These are phyloP conservation scores for Fagopyrum homotropicum DNA, from an alignment of 148 eudicot species.

Conservation along the genomic window DNA sequence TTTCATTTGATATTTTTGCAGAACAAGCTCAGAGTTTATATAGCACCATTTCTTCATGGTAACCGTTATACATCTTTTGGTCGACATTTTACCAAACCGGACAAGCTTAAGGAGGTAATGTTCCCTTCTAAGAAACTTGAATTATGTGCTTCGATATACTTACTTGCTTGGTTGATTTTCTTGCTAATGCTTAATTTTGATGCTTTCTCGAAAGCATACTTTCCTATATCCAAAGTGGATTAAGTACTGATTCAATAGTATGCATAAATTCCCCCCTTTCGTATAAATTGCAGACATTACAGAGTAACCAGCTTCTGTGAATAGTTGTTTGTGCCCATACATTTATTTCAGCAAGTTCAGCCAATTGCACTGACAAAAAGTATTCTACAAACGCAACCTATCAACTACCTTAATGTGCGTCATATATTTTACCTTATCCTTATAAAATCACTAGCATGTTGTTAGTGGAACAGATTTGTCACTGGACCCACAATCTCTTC, in stretches of 20 bases:
- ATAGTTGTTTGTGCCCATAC: neutral
- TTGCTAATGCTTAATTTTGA: neutral
- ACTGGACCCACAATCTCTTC: no score
- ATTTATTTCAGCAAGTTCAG: neutral
- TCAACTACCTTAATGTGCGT: neutral
- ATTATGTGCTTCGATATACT: neutral
- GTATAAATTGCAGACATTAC: neutral
- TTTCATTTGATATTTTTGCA: slow-evolving; percentile 25
- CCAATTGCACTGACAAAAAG: neutral
- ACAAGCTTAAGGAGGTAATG: slow-evolving; percentile 67
- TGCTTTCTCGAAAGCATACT: neutral
- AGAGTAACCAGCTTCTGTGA: neutral
- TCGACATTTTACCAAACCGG: slow-evolving; percentile 78
- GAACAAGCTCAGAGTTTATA: slow-evolving; percentile 66
- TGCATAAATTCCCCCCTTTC: neutral
- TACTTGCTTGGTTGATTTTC: neutral
- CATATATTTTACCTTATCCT: neutral
- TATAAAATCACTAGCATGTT: neutral
- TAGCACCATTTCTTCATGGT: slow-evolving; percentile 81
- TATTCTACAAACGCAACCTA: neutral
- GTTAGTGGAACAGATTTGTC: neutral
- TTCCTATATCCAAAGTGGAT: neutral
- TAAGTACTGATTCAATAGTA: neutral
- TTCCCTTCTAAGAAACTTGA: neutral
- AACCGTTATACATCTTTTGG: slow-evolving; percentile 88